phyloP scores from a whole-genome alignment of 1,284 basidiomycete genomes.

The Ustanciosporium gigantosporum region DNA sequence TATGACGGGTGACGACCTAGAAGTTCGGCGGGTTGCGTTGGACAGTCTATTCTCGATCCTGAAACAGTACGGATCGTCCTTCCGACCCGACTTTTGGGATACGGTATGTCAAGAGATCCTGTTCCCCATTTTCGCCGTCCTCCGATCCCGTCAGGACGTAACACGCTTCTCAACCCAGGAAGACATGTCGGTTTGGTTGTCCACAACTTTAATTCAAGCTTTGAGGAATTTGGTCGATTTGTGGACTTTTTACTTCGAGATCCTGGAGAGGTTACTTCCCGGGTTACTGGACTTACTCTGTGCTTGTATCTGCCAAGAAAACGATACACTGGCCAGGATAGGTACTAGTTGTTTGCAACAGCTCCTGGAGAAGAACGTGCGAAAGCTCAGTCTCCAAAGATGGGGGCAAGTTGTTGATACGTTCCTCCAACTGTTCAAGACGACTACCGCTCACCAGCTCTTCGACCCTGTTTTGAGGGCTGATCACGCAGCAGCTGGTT shows the following conservation, averaged over 20 bases:
- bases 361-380: conserved; percentile 88
- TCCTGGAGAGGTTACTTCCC: conserved; percentile 84
- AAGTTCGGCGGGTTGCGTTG: conserved; percentile 83
- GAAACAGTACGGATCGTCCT: conserved; percentile 84
- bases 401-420: conserved; percentile 94
- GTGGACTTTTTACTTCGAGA: conserved; percentile 94
- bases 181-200: conserved; percentile 99
- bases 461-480: conserved; percentile 78
- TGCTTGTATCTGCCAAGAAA: conserved; percentile 91
- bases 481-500: conserved; percentile 66
- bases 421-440: conserved; percentile 92
- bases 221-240: conserved; percentile 92
- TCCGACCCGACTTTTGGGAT: conserved; percentile 94
- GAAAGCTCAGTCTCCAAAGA: conserved; percentile 78
- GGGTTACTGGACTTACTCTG: conserved; percentile 89
- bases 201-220: conserved; percentile 98
- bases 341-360: conserved; percentile 98
- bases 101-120: conserved; percentile 93
- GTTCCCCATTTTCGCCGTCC: conserved; percentile 97
- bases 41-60: conserved; percentile 94
- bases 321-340: conserved; percentile 92
- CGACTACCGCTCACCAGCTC: conserved; percentile 94
- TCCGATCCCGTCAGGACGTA: conserved; percentile 79
- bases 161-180: conserved; percentile 93
- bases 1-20: conserved; percentile 99